These are phyloP conservation scores for Phytophthora europaea DNA, from an alignment of 352 stramenopile species.

Conservation along the genomic window DNA sequence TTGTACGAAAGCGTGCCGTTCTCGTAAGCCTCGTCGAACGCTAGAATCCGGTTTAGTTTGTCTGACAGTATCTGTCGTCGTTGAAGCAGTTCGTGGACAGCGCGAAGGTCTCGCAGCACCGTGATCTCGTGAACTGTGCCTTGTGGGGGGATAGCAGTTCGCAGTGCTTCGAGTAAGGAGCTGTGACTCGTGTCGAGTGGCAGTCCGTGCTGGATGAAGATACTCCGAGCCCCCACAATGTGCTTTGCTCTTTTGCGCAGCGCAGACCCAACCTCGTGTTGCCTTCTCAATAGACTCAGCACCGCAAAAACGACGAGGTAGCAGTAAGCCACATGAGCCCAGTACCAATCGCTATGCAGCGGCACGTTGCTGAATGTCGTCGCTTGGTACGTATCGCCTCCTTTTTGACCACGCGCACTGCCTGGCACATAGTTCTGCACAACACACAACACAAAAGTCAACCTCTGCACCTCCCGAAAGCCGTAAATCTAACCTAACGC, in stretches of 20 bases:
- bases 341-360: constrained; percentile 82
- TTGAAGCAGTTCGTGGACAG: constrained; percentile 70
- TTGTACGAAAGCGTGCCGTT: constrained; percentile 69
- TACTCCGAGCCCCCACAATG: constrained; percentile 74
- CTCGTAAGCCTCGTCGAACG: constrained; percentile 64
- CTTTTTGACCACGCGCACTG: constrained; percentile 42
- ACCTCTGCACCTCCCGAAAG: not conserved
- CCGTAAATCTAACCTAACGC: constrained; percentile 34
- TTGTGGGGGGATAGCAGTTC: constrained; percentile 47
- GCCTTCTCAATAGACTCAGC: constrained; percentile 58
- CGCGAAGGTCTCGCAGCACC: constrained; percentile 67
- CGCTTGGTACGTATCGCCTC: constrained; percentile 68
- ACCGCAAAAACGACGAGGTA: constrained; percentile 73
- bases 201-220: constrained; percentile 75
- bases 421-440: constrained; percentile 79
- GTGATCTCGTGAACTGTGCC: constrained; percentile 69
- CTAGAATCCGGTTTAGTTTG: constrained; percentile 64
- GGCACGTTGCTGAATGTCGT: constrained; percentile 89
- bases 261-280: constrained; percentile 58
- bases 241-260: constrained; percentile 67
- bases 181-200: constrained; percentile 59
- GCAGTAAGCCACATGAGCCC: constrained; percentile 80
- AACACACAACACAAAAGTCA: not conserved
- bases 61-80: constrained; percentile 53
- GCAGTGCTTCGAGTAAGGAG: constrained; percentile 51